Percentiles rank a stretch among this genome's conserved stretches.
Conservation (phyloP, 129 eudicot species). For the Helianthus tuberosus region DNA sequence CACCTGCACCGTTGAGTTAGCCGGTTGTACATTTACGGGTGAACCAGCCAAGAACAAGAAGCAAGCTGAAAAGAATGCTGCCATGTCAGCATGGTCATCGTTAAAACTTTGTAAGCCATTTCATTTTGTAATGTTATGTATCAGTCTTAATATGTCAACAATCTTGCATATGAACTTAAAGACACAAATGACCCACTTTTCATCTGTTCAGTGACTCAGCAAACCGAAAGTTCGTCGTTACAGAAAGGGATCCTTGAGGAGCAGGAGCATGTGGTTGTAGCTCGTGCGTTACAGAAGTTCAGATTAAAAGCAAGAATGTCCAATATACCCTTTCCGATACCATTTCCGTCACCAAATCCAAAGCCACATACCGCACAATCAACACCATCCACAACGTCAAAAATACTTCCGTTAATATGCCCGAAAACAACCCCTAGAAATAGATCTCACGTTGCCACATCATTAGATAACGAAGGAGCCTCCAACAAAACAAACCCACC, state of each 20-base stretch:
- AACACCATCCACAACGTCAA: conserved; percentile 64
- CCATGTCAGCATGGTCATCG: conserved; percentile 96
- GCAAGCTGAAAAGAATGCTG: conserved; percentile 99
- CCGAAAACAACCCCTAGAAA: conserved; percentile 52
- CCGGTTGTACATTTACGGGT: conserved; percentile 86
- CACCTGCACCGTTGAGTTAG: conserved; percentile 91
- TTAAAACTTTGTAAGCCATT: conserved; percentile 74
- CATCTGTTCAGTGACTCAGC: conserved; percentile 63
- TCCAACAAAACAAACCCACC: conserved; percentile 36
- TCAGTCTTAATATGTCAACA: conserved; percentile 1
- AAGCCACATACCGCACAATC: conserved; percentile 56
- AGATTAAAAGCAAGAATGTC: conserved; percentile 60
- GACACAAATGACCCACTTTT: conserved; percentile 18
- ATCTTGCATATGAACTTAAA: conserved; percentile 1
- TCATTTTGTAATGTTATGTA: neutral
- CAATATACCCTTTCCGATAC: conserved; percentile 62
- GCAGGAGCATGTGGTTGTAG: conserved; percentile 88
- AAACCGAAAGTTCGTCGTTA: conserved; percentile 56
- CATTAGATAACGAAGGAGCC: conserved; percentile 25
- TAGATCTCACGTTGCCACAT: conserved; percentile 38
- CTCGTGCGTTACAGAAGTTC: conserved; percentile 83
- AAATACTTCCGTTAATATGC: conserved; percentile 81
- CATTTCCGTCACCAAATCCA: conserved; percentile 65
- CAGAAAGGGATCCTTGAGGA: conserved; percentile 67
- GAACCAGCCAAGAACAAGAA: conserved; percentile 96